Conservation (phyloP, 1,284 basidiomycete genomes). For the Leccinum variabile region DNA sequence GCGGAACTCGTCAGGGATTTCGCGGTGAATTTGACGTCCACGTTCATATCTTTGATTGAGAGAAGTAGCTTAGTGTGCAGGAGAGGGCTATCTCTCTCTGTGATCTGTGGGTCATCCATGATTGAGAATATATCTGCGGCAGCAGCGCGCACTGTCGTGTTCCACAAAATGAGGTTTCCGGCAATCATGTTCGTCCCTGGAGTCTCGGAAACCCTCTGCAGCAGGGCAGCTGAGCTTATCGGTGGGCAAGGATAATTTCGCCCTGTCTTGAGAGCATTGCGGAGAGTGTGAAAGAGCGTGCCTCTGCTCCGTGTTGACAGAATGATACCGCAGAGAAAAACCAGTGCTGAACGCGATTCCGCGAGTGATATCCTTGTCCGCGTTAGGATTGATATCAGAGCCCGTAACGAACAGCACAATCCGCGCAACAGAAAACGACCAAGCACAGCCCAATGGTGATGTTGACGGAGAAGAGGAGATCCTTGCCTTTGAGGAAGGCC, state of each 20-base stretch:
- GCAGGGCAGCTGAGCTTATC: constrained; percentile 59
- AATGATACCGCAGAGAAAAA: constrained; percentile 61
- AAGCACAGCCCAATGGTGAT: constrained; percentile 55
- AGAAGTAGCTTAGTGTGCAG: constrained; percentile 51
- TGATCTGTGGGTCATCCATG: constrained; percentile 58
- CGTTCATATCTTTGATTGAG: constrained; percentile 40
- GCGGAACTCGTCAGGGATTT: constrained; percentile 15
- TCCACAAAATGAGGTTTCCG: constrained; percentile 46
- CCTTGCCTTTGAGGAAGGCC: constrained; percentile 27
- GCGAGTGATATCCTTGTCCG: constrained; percentile 63
- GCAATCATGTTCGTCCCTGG: constrained; percentile 38
- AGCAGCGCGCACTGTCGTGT: constrained; percentile 54
- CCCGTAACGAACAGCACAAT: constrained; percentile 71
- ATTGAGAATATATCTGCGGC: constrained; percentile 60
- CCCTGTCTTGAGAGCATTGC: constrained; percentile 46
- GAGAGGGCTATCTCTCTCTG: constrained; percentile 47
- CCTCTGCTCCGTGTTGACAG: constrained; percentile 49
- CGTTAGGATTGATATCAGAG: constrained; percentile 73
- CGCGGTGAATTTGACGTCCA: constrained; percentile 40
- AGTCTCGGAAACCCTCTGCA: constrained; percentile 42
- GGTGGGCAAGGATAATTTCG: constrained; percentile 54
- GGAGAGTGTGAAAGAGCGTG: constrained; percentile 42
- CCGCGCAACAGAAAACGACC: constrained; percentile 61
- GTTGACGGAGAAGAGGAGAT: constrained; percentile 33
- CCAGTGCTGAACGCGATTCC: constrained; percentile 69